Evolutionary conservation across 108 stramenopile genomes (phyloP).

Genomic region (Aureococcus anophagefferens): DNA sequence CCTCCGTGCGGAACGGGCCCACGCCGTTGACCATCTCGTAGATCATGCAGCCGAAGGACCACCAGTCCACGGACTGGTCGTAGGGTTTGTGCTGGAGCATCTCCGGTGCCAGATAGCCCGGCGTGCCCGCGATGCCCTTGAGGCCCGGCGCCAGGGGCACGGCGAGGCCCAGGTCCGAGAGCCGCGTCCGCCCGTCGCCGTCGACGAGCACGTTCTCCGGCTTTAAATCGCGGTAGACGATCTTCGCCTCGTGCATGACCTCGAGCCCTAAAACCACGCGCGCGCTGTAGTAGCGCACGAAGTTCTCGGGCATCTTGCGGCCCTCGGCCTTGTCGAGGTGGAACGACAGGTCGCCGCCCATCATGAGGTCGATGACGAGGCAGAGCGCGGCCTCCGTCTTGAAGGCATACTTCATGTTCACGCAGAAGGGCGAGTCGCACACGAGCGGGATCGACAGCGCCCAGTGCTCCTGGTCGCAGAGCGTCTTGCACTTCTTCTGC

Average conservation of each 20-base stretch:
- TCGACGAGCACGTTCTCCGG: constrained; percentile 1
- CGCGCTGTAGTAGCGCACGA: background rate
- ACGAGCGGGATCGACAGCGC: background rate
- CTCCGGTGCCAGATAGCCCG: constrained; percentile 63
- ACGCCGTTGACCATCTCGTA: constrained; percentile 80
- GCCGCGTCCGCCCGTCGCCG: background rate
- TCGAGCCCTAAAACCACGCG: background rate
- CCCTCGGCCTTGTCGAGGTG: background rate
- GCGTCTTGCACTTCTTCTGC: background rate
- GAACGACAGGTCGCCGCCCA: constrained; percentile 18
- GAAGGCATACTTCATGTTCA: constrained; percentile 29
- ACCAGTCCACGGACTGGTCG: constrained; percentile 93
- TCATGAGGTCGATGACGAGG: constrained; percentile 45
- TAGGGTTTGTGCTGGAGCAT: constrained; percentile 72
- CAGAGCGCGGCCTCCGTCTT: constrained; percentile 27
- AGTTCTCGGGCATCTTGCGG: background rate
- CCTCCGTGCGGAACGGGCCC: constrained; percentile 55
- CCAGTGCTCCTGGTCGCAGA: constrained; percentile 6
- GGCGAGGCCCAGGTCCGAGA: background rate
- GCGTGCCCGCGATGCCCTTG: constrained; percentile 29
- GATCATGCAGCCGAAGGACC: constrained; percentile 84
- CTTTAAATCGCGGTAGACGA: background rate
- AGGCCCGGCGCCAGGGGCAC: background rate
- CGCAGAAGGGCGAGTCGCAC: background rate
- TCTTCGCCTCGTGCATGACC: background rate